These are phyloP conservation scores for Paulownia fortunei DNA, from an alignment of 257 asterid species.

Conservation along the genomic window DNA sequence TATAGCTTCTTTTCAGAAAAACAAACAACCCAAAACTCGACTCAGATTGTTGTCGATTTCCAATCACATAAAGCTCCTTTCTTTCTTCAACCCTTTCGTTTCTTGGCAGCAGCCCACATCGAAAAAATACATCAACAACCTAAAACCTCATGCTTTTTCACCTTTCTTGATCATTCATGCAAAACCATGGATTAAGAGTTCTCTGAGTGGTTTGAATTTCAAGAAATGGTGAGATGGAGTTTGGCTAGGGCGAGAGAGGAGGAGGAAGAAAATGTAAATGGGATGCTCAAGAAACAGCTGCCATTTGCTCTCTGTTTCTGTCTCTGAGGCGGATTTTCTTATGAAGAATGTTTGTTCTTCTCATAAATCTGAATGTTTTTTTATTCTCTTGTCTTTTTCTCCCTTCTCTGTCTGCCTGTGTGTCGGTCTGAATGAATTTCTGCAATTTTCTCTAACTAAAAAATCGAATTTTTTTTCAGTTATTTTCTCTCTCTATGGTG, in stretches of 20 bases:
- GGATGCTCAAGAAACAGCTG: constrained; percentile 54
- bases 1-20: constrained; percentile 7
- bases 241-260: constrained; percentile 16
- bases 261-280: neutral
- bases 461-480: neutral
- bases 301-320: constrained; percentile 28
- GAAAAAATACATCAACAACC: constrained; percentile 12
- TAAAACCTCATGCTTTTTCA: constrained; percentile 24
- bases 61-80: constrained; percentile 13
- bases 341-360: constrained; percentile 37
- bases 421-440: neutral
- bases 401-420: neutral
- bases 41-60: neutral
- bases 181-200: constrained; percentile 18
- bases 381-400: neutral
- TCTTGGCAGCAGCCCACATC: constrained; percentile 27
- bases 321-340: constrained; percentile 44
- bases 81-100: constrained; percentile 3
- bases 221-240: constrained; percentile 30
- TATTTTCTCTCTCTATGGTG: constrained; percentile 2
- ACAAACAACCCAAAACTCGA: constrained; percentile 28
- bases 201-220: constrained; percentile 29
- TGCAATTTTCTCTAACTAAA: constrained; percentile 17
- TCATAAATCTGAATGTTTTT: neutral
- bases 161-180: constrained; percentile 34